Percentiles rank a stretch among this genome's conserved stretches.
These are phyloP conservation scores for Tolypocladium ophioglossoides DNA, from an alignment of 2,329 filamentous ascomycete genomes.

Conservation along the genomic window DNA sequence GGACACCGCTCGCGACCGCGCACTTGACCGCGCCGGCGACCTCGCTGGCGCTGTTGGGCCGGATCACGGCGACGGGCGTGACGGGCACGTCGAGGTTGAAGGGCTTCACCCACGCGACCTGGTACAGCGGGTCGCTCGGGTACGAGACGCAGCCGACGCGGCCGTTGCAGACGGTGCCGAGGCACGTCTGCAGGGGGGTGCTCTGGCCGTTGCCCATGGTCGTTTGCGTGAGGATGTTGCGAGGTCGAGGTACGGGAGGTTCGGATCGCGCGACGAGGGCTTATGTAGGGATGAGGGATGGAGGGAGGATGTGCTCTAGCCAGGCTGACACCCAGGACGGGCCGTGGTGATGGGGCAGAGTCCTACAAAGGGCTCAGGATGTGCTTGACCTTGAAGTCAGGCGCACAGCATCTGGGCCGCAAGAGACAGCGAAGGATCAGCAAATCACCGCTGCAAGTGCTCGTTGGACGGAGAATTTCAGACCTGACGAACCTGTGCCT, in stretches of 20 bases:
- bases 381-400: too few species aligned
- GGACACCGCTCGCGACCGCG: conserved; percentile 35
- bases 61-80: conserved; percentile 43
- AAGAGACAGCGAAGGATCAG: background rate
- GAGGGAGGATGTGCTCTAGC: background rate
- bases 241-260: background rate
- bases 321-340: background rate
- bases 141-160: conserved; percentile 35
- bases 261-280: too few species aligned
- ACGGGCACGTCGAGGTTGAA: conserved; percentile 42
- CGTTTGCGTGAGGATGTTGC: background rate
- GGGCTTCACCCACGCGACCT: conserved; percentile 37
- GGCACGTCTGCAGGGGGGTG: conserved; percentile 31
- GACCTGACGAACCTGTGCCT: background rate
- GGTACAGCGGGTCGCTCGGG: conserved; percentile 31
- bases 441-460: background rate
- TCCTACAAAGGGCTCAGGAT: too few species aligned
- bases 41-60: conserved; percentile 40
- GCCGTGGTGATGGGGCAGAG: too few species aligned
- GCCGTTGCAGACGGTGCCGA: conserved; percentile 34
- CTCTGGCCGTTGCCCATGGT: conserved; percentile 34
- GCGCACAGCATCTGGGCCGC: background rate
- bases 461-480: background rate
- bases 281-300: too few species aligned
- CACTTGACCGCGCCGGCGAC: conserved; percentile 48